Conservation (phyloP, 306 rosid genomes). For the Sphenostylis stenocarpa region DNA sequence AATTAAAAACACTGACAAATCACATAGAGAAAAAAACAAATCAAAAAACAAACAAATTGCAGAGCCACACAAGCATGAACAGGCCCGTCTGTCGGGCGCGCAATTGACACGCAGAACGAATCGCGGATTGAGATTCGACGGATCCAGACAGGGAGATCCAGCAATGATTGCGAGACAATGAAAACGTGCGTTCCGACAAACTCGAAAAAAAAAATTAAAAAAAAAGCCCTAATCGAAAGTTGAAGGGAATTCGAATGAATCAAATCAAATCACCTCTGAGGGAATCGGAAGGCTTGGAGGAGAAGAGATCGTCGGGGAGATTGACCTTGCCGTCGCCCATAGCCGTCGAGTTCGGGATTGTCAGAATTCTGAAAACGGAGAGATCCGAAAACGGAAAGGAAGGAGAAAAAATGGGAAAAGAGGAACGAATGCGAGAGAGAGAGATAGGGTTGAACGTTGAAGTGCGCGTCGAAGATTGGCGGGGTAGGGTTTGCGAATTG, state of each 20-base stretch:
- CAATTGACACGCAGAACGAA: conserved; percentile 29
- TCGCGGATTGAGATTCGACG: conserved; percentile 37
- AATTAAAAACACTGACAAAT: background rate
- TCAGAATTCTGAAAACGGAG: conserved; percentile 22
- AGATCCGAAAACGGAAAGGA: conserved; percentile 32
- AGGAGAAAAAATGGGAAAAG: conserved; percentile 25
- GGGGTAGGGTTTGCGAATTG: conserved; percentile 50
- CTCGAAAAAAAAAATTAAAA: conserved; percentile 5
- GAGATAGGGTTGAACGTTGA: conserved; percentile 2
- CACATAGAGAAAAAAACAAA: background rate
- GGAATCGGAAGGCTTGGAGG: conserved; percentile 47
- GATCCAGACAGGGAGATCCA: conserved; percentile 35
- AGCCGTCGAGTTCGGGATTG: conserved; percentile 34
- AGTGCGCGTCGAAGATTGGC: conserved; percentile 21
- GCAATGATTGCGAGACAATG: conserved; percentile 17
- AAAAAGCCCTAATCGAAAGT: conserved; percentile 31
- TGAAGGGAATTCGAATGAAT: background rate
- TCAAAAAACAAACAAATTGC: background rate
- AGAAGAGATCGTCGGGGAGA: conserved; percentile 66
- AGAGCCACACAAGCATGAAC: conserved; percentile 11
- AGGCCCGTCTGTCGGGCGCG: conserved; percentile 20
- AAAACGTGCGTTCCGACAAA: conserved; percentile 4
- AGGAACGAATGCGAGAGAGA: conserved; percentile 1
- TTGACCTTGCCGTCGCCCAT: conserved; percentile 56
- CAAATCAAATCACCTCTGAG: conserved; percentile 43